These are phyloP conservation scores for Calamus simplicifolius DNA, from an alignment of 176 grass and related monocot genomes.

Conservation along the genomic window DNA sequence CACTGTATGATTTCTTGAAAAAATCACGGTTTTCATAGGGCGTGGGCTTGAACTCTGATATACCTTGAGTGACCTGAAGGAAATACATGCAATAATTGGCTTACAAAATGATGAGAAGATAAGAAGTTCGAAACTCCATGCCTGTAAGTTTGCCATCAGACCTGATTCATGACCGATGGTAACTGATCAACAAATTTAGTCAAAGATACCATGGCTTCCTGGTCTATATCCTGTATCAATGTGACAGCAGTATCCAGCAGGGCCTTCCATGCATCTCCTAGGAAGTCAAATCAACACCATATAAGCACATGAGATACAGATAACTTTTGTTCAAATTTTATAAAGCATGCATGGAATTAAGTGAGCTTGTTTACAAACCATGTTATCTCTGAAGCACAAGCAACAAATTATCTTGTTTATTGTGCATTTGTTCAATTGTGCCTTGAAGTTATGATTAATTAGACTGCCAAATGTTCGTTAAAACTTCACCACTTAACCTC, in stretches of 20 bases:
- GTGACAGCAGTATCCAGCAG: conserved; percentile 61
- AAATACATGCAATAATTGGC: not conserved
- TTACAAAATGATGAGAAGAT: no score
- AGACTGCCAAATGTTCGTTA: no score
- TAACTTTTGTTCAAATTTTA: no score
- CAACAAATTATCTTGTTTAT: no score
- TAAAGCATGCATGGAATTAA: no score
- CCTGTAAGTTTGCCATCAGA: conserved; percentile 1
- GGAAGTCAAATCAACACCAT: conserved; percentile 8
- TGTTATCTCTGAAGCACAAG: no score
- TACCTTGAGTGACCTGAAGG: conserved; percentile 66
- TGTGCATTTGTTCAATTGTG: no score
- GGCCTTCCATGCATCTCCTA: conserved; percentile 63
- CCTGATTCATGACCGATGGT: conserved; percentile 94
- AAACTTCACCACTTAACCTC: no score
- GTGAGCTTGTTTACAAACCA: no score
- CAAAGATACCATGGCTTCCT: conserved; percentile 60
- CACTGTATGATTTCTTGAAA: conserved; percentile 74
- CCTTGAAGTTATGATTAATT: no score
- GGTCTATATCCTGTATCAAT: conserved; percentile 64
- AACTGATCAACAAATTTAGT: conserved; percentile 86
- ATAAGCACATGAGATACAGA: no score
- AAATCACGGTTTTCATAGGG: conserved; percentile 77
- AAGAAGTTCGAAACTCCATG: no score
- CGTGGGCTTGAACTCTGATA: conserved; percentile 86